Conservation (phyloP, 805 yeast genomes). For the Saturnispora halmiae region DNA sequence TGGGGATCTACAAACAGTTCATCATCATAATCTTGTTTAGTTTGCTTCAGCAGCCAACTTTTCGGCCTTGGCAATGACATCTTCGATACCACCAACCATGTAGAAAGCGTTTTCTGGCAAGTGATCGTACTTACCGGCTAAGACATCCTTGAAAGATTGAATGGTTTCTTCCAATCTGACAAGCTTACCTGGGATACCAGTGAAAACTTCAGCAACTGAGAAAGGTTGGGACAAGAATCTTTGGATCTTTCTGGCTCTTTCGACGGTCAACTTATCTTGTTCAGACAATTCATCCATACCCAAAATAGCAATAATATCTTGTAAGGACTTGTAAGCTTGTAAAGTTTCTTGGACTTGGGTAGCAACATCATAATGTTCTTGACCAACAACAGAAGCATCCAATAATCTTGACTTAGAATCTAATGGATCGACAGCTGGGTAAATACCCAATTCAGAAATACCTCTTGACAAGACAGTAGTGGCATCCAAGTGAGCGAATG, state of each 20-base stretch:
- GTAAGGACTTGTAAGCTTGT: constrained; percentile 99
- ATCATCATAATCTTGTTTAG: constrained; percentile 27
- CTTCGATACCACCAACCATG: constrained; percentile 99
- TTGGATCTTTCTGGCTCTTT: constrained; percentile 99
- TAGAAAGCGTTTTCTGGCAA: constrained; percentile 99
- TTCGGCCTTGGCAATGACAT: constrained; percentile 97
- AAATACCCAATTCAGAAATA: constrained; percentile 99
- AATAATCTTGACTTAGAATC: constrained; percentile 98
- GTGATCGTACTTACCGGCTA: constrained; percentile 97
- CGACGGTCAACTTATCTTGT: constrained; percentile 97
- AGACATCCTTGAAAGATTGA: constrained; percentile 89
- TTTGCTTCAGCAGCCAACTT: constrained; percentile 92
- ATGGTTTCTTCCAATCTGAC: constrained; percentile 95
- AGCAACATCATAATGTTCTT: constrained; percentile 97
- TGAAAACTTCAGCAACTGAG: constrained; percentile 99
- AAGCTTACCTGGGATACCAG: constrained; percentile 97
- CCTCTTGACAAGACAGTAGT: constrained; percentile 99
- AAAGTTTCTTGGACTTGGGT: constrained; percentile 93
- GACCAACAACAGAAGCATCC: constrained; percentile 95
- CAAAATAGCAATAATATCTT: constrained; percentile 99
- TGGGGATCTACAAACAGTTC: constrained; percentile 8
- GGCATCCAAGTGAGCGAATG: constrained; percentile 99
- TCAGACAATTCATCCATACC: constrained; percentile 99
- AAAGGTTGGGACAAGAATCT: constrained; percentile 99
- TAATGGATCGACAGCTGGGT: constrained; percentile 99